Evolutionary conservation across 2,329 filamentous ascomycete genomes (phyloP).

Genomic region (Calonectria pseudoreteaudii): DNA sequence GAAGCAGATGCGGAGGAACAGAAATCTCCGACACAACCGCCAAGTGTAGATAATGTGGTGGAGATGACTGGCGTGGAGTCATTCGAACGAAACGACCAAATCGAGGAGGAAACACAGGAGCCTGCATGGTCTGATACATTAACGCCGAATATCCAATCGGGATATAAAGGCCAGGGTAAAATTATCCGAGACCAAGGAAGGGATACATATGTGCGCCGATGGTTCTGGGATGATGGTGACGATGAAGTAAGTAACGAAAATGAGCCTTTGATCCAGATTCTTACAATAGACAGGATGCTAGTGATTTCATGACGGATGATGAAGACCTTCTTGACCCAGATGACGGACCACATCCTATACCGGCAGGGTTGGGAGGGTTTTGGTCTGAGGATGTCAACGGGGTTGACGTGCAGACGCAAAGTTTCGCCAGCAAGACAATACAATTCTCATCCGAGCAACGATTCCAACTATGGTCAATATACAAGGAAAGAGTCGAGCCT

Average conservation of each 20-base stretch:
- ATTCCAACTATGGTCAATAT: slow-evolving; percentile 12
- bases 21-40: neutral
- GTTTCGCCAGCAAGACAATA: neutral
- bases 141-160: neutral
- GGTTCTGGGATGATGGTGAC: slow-evolving; percentile 17
- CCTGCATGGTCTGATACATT: neutral
- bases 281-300: neutral
- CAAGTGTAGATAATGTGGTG: neutral
- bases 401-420: neutral
- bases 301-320: slow-evolving; percentile 8
- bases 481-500: slow-evolving; percentile 18
- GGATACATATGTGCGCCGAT: slow-evolving; percentile 18
- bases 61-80: neutral
- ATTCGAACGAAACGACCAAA: neutral
- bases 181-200: slow-evolving; percentile 21
- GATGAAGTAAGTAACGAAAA: neutral
- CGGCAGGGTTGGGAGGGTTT: neutral
- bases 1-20: neutral
- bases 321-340: neutral
- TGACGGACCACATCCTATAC: neutral
- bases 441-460: neutral
- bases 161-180: slow-evolving; percentile 9
- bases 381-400: neutral
- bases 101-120: neutral
- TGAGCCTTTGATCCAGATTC: neutral